Evolutionary conservation across 345 rosid species (phyloP).

Genomic region (Erodium maritimum): DNA sequence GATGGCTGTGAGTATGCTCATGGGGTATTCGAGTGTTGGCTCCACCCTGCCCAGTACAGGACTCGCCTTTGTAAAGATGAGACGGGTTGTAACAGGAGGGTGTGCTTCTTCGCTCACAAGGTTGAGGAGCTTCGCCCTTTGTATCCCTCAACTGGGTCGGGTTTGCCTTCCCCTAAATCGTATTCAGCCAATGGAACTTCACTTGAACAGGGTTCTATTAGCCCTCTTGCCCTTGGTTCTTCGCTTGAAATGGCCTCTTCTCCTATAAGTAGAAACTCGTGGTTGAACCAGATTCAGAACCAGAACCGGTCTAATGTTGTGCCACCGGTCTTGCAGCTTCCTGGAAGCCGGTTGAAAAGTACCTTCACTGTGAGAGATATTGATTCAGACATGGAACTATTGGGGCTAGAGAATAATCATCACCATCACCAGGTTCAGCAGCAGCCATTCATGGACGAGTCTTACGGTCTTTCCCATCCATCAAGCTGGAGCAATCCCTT

Average conservation of each 20-base stretch:
- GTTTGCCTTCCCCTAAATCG: conserved; percentile 68
- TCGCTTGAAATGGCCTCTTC: conserved; percentile 44
- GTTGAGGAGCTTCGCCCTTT: conserved; percentile 76
- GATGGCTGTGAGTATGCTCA: conserved; percentile 88
- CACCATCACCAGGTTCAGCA: conserved; percentile 24
- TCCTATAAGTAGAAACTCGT: conserved; percentile 33
- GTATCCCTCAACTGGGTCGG: conserved; percentile 78
- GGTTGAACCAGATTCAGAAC: no score
- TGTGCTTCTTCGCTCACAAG: conserved; percentile 90
- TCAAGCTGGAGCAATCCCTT: conserved; percentile 45
- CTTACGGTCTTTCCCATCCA: conserved; percentile 43
- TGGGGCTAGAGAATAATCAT: conserved; percentile 23
- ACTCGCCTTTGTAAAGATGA: conserved; percentile 86
- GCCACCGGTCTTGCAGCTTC: conserved; percentile 67
- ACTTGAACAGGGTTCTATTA: conserved; percentile 51
- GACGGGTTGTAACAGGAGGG: conserved; percentile 58
- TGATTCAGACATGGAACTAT: conserved; percentile 37
- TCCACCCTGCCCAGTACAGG: conserved; percentile 92
- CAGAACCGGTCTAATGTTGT: conserved; percentile 30
- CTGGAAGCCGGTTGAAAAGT: conserved; percentile 65
- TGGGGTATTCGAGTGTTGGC: conserved; percentile 92
- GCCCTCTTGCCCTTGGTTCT: conserved; percentile 51
- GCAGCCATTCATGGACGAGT: conserved; percentile 39
- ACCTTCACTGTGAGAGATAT: conserved; percentile 52
- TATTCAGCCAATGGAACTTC: conserved; percentile 33